phyloP scores from a whole-genome alignment of 768 basidiomycete species.

The Rhodocollybia butyracea region DNA sequence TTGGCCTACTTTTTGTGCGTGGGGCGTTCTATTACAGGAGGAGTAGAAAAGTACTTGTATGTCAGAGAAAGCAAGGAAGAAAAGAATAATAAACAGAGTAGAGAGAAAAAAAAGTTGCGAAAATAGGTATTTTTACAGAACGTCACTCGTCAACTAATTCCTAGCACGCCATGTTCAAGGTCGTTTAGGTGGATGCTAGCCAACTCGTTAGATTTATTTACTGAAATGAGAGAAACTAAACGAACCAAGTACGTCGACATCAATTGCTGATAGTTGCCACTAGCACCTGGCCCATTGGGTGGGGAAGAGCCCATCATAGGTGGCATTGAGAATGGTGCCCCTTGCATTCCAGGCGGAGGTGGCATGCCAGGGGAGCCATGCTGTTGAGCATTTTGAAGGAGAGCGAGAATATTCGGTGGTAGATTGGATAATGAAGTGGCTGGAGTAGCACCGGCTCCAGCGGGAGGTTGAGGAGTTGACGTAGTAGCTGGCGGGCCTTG shows the following conservation, averaged over 20 bases:
- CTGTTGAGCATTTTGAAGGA: slow-evolving; percentile 47
- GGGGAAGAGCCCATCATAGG: slow-evolving; percentile 44
- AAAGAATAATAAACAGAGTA: too few species aligned
- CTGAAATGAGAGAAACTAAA: neutral
- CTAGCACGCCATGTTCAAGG: slow-evolving; percentile 1
- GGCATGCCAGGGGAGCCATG: slow-evolving; percentile 37
- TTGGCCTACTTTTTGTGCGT: too few species aligned
- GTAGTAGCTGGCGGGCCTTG: slow-evolving; percentile 11
- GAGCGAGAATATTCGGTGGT: slow-evolving; percentile 67
- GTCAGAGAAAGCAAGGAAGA: too few species aligned
- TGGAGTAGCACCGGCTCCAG: slow-evolving; percentile 30
- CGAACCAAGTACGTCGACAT: slow-evolving; percentile 71
- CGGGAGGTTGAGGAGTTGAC: slow-evolving; percentile 24
- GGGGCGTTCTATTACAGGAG: too few species aligned
- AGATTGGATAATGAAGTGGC: slow-evolving; percentile 38
- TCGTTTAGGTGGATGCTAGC: slow-evolving; percentile 15
- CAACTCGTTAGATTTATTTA: neutral
- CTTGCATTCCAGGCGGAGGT: slow-evolving; percentile 7
- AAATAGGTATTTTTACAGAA: too few species aligned
- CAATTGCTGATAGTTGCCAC: slow-evolving; percentile 56
- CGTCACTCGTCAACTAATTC: too few species aligned
- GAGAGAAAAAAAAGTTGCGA: too few species aligned
- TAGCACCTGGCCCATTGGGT: slow-evolving; percentile 30
- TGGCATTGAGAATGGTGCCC: slow-evolving; percentile 41
- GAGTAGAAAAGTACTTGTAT: too few species aligned